These are phyloP conservation scores for Mycothermus thermophilus DNA, from an alignment of 495 filamentous ascomycete genomes.

Conservation along the genomic window DNA sequence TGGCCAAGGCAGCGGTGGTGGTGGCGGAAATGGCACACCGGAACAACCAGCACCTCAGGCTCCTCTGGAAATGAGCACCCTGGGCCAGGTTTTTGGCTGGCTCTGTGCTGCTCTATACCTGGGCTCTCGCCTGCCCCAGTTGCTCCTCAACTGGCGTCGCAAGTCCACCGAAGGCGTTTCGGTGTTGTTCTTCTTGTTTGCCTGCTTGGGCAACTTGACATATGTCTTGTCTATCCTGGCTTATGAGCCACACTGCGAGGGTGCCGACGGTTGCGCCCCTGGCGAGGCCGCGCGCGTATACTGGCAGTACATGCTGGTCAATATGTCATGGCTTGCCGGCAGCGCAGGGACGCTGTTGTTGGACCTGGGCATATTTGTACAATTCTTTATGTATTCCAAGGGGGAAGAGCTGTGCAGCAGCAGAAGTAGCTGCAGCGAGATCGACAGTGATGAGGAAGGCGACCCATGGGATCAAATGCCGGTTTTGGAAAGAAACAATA, in stretches of 20 bases:
- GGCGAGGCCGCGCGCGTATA: conserved; percentile 50
- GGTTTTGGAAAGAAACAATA: conserved; percentile 21
- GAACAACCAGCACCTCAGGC: too few relatives aligned
- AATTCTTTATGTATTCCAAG: conserved; percentile 73
- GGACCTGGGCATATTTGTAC: conserved; percentile 74
- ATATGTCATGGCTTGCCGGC: conserved; percentile 77
- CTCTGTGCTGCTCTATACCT: conserved; percentile 79
- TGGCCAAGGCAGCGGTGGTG: conserved; percentile 6
- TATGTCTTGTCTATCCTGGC: conserved; percentile 88
- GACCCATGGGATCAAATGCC: conserved; percentile 24
- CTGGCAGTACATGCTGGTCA: conserved; percentile 68
- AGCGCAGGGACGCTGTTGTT: conserved; percentile 76
- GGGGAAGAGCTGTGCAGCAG: conserved; percentile 13
- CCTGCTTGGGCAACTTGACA: conserved; percentile 83
- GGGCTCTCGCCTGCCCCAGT: conserved; percentile 72
- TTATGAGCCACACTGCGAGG: conserved; percentile 51
- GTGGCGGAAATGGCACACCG: not conserved
- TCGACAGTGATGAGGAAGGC: conserved; percentile 9
- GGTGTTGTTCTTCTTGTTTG: conserved; percentile 90
- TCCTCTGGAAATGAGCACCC: conserved; percentile 49
- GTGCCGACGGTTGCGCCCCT: conserved; percentile 28
- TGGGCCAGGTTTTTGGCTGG: conserved; percentile 79
- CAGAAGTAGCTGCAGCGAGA: not conserved
- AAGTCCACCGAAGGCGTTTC: conserved; percentile 86
- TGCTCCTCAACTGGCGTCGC: conserved; percentile 76